Conservation (phyloP, 164 flowering plant genomes). For the Magnolia changhungtana region DNA sequence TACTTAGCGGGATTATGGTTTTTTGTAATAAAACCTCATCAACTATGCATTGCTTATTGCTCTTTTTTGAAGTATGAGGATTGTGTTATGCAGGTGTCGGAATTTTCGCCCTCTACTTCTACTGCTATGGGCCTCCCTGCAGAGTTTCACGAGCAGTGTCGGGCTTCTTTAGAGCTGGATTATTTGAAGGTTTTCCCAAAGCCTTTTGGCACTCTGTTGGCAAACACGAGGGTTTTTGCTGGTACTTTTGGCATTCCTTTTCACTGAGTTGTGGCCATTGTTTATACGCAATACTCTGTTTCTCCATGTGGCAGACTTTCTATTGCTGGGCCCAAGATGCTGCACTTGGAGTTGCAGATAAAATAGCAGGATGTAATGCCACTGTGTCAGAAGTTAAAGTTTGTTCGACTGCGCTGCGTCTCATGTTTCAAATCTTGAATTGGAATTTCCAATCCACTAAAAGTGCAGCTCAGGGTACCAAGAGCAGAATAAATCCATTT, state of each 20-base stretch:
- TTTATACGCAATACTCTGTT: background rate
- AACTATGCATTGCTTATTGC: background rate
- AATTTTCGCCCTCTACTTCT: slow-evolving; percentile 90
- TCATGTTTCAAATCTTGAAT: slow-evolving; percentile 85
- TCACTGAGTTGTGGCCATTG: background rate
- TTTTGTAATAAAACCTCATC: slow-evolving; percentile 1
- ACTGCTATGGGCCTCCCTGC: slow-evolving; percentile 91
- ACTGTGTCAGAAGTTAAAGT: slow-evolving; percentile 67
- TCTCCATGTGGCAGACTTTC: slow-evolving; percentile 46
- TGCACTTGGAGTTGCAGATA: slow-evolving; percentile 60
- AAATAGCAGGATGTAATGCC: slow-evolving; percentile 52
- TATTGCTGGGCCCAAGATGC: slow-evolving; percentile 91
- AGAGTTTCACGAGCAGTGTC: slow-evolving; percentile 92
- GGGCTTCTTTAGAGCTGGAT: slow-evolving; percentile 58
- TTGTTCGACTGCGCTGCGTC: slow-evolving; percentile 73
- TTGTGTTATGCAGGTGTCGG: slow-evolving; percentile 63
- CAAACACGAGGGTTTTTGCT: background rate
- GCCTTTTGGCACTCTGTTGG: slow-evolving; percentile 1
- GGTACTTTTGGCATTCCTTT: background rate
- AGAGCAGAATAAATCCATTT: slow-evolving; percentile 38
- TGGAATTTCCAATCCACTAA: slow-evolving; percentile 68
- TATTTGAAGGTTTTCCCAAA: slow-evolving; percentile 64
- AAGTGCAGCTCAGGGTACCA: slow-evolving; percentile 29
- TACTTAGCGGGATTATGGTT: background rate
- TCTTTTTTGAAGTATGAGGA: background rate